Evolutionary conservation across 2,329 filamentous ascomycete genomes (phyloP), one percentile per base, ranked within the genome.

Genomic region (Colletotrichum viniferum): DNA sequence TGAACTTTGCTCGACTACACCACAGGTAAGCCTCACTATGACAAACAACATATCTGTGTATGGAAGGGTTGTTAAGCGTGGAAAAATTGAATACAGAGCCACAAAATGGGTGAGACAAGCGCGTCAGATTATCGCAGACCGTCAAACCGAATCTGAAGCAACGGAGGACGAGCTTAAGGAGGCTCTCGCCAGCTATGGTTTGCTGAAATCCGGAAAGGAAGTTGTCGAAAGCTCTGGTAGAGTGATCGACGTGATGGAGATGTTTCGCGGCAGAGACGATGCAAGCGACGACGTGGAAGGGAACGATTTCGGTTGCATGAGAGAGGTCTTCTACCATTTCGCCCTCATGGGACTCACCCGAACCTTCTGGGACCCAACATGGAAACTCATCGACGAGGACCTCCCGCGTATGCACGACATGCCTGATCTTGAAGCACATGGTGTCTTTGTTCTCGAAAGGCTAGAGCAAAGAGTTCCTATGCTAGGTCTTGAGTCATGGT

Each of bases 321-420:
- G 69, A 13, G 69, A 63, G 9, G 38, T 24, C 2, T 67, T 63
- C 28, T 75, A 75, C 43, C 73, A 52, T 14, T 73, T 56, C 4
- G 28, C 56, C 3, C 34, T 73, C 9, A 75, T 75, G 69, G 73
- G 56, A 2, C 43, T 75, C 9, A 75, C 69, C 12, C 69, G 73
- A 4, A 52, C 58, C 8, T 75, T 75, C 16, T 68, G 56, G 43
- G 73, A 73, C 21, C 69, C 73, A 2, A 38, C 60, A 2, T 75
- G 73, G 73, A 73, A 64, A 12, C 69, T 75, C 13, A 21, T 75
- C 13, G 73, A 68, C 34, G 43, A 68, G 18, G 34, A 68, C 34
- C 32, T 75, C 56, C 73, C 73, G 16, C 24, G n/a, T 21, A 36
- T 69, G 21, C 24, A 21, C 18, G 34, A 68, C 13, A 30, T 73